Percentiles rank a stretch among this genome's conserved stretches.
These are phyloP conservation scores for Pycnococcus provasolii DNA, from an alignment of 139 green algal species.

Conservation along the genomic window DNA sequence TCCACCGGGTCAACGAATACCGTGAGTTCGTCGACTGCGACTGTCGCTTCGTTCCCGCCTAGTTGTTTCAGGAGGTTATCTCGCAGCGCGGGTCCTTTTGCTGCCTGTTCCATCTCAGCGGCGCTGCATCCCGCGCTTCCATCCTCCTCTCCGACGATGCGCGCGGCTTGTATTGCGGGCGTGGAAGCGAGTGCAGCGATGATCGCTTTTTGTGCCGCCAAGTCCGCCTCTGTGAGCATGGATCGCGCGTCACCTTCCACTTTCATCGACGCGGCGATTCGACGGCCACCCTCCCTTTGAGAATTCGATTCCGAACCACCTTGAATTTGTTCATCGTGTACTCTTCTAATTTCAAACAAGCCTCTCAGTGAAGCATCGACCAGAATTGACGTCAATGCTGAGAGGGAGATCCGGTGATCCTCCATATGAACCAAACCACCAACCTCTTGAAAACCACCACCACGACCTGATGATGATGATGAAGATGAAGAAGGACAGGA, in stretches of 20 bases:
- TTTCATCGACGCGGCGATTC: constrained; percentile 6
- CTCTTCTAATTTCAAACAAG: no score
- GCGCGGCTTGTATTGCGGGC: neutral
- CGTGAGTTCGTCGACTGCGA: neutral
- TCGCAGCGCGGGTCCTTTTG: neutral
- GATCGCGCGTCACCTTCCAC: constrained; percentile 10
- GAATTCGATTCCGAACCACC: no score
- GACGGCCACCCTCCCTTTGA: no score
- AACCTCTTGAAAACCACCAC: no score
- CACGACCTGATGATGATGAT: no score
- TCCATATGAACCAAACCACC: no score
- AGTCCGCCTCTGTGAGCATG: constrained; percentile 18
- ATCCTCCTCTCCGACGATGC: constrained; percentile 25
- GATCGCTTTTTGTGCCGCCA: constrained; percentile 11
- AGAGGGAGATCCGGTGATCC: no score
- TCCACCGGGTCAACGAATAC: constrained; percentile 28
- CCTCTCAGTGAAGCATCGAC: no score
- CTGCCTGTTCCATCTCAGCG: neutral
- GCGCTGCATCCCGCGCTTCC: constrained; percentile 4
- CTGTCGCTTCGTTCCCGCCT: neutral
- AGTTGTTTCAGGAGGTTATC: neutral
- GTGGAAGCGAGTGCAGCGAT: constrained; percentile 2
- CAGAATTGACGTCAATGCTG: no score
- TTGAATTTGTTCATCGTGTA: no score
- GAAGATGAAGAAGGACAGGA: no score